These are phyloP conservation scores for Chlamydomonas schloesseri DNA, from an alignment of 139 green algal species.

Conservation along the genomic window DNA sequence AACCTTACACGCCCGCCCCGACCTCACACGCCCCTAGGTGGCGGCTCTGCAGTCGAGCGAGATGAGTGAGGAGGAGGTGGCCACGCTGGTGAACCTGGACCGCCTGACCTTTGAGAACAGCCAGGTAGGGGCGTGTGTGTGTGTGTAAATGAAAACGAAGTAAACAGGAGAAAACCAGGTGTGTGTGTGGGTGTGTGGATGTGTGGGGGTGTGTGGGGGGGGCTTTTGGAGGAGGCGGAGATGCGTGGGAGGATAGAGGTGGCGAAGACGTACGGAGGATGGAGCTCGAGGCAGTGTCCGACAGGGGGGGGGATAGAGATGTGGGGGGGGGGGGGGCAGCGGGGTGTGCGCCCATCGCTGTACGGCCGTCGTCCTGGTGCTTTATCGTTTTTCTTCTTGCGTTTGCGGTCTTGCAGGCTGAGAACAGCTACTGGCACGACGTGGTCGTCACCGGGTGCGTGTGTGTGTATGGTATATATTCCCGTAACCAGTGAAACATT, in stretches of 20 bases:
- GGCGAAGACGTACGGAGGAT: too few relatives aligned
- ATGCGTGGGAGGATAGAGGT: background rate
- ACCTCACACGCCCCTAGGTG: background rate
- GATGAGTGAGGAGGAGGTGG: slow-evolving; percentile 72
- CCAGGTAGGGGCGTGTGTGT: slow-evolving; percentile 52
- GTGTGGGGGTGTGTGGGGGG: background rate
- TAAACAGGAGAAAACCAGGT: too few relatives aligned
- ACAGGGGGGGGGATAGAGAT: too few relatives aligned
- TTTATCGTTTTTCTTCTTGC: too few relatives aligned
- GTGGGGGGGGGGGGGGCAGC: too few relatives aligned
- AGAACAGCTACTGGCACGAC: slow-evolving; percentile 82
- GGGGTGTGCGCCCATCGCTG: too few relatives aligned
- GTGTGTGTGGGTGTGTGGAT: background rate
- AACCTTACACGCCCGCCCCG: background rate
- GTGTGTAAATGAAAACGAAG: too few relatives aligned
- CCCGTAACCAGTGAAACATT: too few relatives aligned
- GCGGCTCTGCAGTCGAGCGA: slow-evolving; percentile 62
- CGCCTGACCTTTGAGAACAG: slow-evolving; percentile 70
- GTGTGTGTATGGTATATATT: too few relatives aligned
- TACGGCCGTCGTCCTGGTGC: too few relatives aligned
- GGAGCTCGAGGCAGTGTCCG: too few relatives aligned
- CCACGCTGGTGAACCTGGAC: slow-evolving; percentile 78
- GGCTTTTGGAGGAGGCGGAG: background rate
- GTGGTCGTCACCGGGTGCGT: slow-evolving; percentile 40
- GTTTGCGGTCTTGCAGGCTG: too few relatives aligned